Percentiles rank a stretch among this genome's conserved stretches.
Evolutionary conservation across 495 filamentous ascomycete species (phyloP).

Genomic region (Neurospora sp.): DNA sequence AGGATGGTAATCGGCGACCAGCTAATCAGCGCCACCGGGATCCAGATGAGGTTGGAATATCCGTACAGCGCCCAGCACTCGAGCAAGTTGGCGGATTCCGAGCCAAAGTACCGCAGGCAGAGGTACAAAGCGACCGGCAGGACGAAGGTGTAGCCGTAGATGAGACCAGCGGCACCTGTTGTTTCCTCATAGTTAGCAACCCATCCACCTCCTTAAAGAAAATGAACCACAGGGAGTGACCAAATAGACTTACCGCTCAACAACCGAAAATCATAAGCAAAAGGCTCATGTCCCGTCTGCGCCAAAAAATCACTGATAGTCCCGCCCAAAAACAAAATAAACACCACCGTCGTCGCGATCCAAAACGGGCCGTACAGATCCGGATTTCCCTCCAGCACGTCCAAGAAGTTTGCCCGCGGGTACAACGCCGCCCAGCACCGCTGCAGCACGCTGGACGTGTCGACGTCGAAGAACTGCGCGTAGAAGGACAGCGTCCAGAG

Average conservation of each 20-base stretch:
- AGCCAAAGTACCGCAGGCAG: slow-evolving; percentile 85
- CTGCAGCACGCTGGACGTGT: slow-evolving; percentile 74
- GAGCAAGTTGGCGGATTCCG: slow-evolving; percentile 75
- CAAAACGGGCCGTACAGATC: slow-evolving; percentile 93
- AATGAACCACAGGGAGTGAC: no score
- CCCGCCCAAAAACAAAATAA: slow-evolving; percentile 89
- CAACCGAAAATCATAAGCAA: slow-evolving; percentile 80
- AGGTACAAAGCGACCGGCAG: slow-evolving; percentile 82
- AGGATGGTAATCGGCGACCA: slow-evolving; percentile 76
- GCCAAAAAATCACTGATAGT: slow-evolving; percentile 87
- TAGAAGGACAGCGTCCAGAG: slow-evolving; percentile 93
- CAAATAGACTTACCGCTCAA: slow-evolving; percentile 46
- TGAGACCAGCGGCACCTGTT: slow-evolving; percentile 67
- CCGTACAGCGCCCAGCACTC: slow-evolving; percentile 94
- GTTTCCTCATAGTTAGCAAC: no score
- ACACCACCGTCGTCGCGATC: slow-evolving; percentile 95
- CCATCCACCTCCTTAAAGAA: no score
- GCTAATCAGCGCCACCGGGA: slow-evolving; percentile 82
- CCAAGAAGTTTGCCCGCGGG: slow-evolving; percentile 87
- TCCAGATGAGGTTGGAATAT: slow-evolving; percentile 93
- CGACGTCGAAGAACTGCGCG: slow-evolving; percentile 95
- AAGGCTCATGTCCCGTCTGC: slow-evolving; percentile 26
- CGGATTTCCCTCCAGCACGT: slow-evolving; percentile 93
- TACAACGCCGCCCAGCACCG: slow-evolving; percentile 78
- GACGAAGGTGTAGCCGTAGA: slow-evolving; percentile 87